phyloP scores from a whole-genome alignment of 805 yeast species.

The Teunomyces funiuensis region DNA sequence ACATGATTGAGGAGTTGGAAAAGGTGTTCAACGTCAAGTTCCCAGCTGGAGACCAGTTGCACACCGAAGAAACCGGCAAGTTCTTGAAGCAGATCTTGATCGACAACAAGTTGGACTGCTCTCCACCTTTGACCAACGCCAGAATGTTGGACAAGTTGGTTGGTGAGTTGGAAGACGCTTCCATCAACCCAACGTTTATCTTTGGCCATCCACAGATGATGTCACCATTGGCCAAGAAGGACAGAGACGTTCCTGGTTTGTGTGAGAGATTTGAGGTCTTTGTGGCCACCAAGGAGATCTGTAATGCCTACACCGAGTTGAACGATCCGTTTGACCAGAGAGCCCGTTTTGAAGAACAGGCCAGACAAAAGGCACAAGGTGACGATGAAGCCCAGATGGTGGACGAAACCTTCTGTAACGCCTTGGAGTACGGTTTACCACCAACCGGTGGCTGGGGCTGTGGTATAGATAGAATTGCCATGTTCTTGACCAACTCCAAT shows the following conservation, averaged over 20 bases:
- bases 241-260: constrained; percentile 87
- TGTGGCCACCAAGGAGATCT: constrained; percentile 97
- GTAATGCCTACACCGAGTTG: constrained; percentile 98
- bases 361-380: constrained; percentile 97
- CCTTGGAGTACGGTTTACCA: constrained; percentile 96
- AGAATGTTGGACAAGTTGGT: constrained; percentile 98
- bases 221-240: constrained; percentile 98
- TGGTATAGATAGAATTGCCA: constrained; percentile 96
- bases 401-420: constrained; percentile 96
- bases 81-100: constrained; percentile 79
- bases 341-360: constrained; percentile 97
- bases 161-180: constrained; percentile 92
- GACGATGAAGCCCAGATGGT: constrained; percentile 97
- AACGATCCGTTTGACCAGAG: constrained; percentile 99
- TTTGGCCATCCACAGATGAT: constrained; percentile 99
- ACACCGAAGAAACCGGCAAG: constrained; percentile 88
- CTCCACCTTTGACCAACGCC: constrained; percentile 93
- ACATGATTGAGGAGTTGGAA: constrained; percentile 96
- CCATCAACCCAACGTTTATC: constrained; percentile 96
- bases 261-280: constrained; percentile 98
- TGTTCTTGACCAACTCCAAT: constrained; percentile 96
- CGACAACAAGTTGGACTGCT: constrained; percentile 81
- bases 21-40: constrained; percentile 80
- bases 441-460: constrained; percentile 99
- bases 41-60: constrained; percentile 95